phyloP scores from a whole-genome alignment of 768 basidiomycete genomes.

The Trametes coccinea region DNA sequence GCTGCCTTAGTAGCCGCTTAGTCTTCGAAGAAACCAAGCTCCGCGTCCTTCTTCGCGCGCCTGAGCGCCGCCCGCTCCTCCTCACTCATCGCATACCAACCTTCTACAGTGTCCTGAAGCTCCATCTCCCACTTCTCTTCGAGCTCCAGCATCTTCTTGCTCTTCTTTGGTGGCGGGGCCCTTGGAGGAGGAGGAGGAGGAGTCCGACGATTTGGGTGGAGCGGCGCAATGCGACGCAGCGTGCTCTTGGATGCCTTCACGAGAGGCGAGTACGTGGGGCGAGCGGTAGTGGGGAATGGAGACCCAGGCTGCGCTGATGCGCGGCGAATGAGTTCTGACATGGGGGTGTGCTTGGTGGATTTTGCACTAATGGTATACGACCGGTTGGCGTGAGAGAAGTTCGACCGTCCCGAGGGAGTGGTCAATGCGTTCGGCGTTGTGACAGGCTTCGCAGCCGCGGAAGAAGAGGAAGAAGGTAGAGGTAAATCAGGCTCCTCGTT shows the following conservation, averaged over 20 bases:
- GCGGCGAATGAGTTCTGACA: constrained; percentile 75
- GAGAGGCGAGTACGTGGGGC: constrained; percentile 58
- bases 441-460: constrained; percentile 2
- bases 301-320: constrained; percentile 68
- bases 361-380: constrained; percentile 48
- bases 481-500: constrained; percentile 10
- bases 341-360: constrained; percentile 53
- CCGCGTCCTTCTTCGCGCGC: constrained; percentile 61
- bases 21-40: constrained; percentile 46
- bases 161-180: constrained; percentile 73
- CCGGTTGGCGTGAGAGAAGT: constrained; percentile 17
- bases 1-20: constrained; percentile 5
- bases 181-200: constrained; percentile 74
- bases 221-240: constrained; percentile 70
- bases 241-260: constrained; percentile 62
- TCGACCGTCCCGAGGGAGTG: constrained; percentile 6
- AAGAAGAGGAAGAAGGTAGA: background rate
- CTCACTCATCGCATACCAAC: constrained; percentile 43
- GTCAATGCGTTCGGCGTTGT: constrained; percentile 6
- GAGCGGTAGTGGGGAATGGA: constrained; percentile 45
- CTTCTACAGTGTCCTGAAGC: constrained; percentile 69
- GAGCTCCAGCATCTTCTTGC: constrained; percentile 72
- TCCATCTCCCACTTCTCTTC: constrained; percentile 85
- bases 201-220: constrained; percentile 71
- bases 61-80: constrained; percentile 46